Percentiles rank a stretch among this genome's conserved stretches.
phyloP scores from a whole-genome alignment of 768 basidiomycete species.

The Panaeolus papilionaceus region DNA sequence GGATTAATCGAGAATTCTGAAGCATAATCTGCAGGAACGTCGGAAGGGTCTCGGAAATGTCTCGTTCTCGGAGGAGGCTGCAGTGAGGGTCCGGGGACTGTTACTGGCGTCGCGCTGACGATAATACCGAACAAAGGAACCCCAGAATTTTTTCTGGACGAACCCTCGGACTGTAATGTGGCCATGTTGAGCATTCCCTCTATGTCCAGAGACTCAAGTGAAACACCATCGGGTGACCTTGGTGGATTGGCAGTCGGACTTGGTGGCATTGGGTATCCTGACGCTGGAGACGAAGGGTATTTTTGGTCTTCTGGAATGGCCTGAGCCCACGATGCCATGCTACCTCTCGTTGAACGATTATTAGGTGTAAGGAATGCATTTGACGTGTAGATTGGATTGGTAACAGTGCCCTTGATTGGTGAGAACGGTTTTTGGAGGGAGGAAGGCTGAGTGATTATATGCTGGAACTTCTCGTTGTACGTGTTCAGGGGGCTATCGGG shows the following conservation, averaged over 20 bases:
- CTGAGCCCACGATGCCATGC: constrained; percentile 43
- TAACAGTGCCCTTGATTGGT: constrained; percentile 24
- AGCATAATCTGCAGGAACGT: constrained; percentile 36
- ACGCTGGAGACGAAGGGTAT: constrained; percentile 18
- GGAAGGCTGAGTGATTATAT: not conserved
- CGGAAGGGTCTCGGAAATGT: constrained; percentile 37
- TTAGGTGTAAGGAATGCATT: constrained; percentile 29
- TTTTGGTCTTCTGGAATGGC: constrained; percentile 34
- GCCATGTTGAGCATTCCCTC: constrained; percentile 63
- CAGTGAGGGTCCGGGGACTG: constrained; percentile 22
- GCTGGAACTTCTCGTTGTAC: constrained; percentile 20
- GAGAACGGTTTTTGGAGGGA: not conserved
- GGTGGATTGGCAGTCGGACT: constrained; percentile 19
- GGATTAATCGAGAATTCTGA: constrained; percentile 35
- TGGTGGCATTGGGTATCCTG: constrained; percentile 12
- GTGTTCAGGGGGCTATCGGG: constrained; percentile 19
- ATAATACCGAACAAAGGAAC: constrained; percentile 25
- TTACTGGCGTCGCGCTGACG: constrained; percentile 21
- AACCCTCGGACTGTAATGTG: constrained; percentile 39
- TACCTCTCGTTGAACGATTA: not conserved
- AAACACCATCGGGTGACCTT: constrained; percentile 31
- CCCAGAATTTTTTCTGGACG: constrained; percentile 34
- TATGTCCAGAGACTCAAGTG: constrained; percentile 50
- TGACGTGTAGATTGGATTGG: constrained; percentile 43
- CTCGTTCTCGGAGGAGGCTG: constrained; percentile 26